These are phyloP conservation scores for carrot (Daucus carota) DNA, from an alignment of 129 eudicot species.

Conservation along the genomic window DNA sequence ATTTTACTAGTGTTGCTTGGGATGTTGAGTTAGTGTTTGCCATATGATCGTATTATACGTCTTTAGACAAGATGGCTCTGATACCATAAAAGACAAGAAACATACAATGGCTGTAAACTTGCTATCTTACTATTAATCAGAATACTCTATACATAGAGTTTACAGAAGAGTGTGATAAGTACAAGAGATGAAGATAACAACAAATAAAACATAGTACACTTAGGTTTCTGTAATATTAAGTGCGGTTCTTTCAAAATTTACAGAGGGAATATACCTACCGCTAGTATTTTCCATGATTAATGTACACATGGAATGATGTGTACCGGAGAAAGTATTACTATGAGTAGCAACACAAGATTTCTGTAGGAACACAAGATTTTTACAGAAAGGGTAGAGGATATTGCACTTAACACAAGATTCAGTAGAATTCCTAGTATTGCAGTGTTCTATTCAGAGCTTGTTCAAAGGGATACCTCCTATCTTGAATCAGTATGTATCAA, in stretches of 20 bases:
- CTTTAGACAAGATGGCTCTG: too few relatives aligned
- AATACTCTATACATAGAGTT: too few relatives aligned
- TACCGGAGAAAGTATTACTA: constrained; percentile 57
- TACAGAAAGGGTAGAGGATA: constrained; percentile 28
- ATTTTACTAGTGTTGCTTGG: too few relatives aligned
- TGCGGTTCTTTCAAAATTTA: constrained; percentile 54
- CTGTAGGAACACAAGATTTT: constrained; percentile 54
- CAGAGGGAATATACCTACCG: constrained; percentile 37
- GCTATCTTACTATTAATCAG: too few relatives aligned
- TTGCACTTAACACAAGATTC: constrained; percentile 15
- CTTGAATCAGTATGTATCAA: constrained; percentile 55
- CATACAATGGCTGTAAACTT: too few relatives aligned
- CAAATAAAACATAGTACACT: too few relatives aligned
- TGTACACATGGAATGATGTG: constrained; percentile 67
- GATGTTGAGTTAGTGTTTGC: too few relatives aligned
- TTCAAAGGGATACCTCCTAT: constrained; percentile 86
- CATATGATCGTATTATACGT: too few relatives aligned
- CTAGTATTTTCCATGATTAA: constrained; percentile 44
- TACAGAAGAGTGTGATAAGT: too few relatives aligned
- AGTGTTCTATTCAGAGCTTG: constrained; percentile 70
- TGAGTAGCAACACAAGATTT: constrained; percentile 52
- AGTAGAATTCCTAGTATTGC: constrained; percentile 48
- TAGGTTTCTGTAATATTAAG: too few relatives aligned
- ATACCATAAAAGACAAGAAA: too few relatives aligned
- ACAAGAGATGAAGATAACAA: too few relatives aligned